A percentile compares a stretch with the other conserved stretches of the same genome.
Conservation (phyloP, 2,329 filamentous ascomycete genomes). For the Pseudogymnoascus pannorum region DNA sequence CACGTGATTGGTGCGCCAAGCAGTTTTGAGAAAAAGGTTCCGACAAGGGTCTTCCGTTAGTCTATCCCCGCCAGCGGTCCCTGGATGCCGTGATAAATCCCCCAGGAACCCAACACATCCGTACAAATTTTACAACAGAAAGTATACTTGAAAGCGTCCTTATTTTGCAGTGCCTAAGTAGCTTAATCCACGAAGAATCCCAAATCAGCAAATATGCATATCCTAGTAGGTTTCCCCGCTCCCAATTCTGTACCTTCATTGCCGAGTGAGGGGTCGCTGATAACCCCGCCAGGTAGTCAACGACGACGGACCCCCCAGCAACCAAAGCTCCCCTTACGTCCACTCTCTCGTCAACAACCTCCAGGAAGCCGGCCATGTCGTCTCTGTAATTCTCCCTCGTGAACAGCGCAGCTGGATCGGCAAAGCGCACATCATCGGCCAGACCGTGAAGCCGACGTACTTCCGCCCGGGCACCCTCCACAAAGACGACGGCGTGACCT, state of each 20-base stretch:
- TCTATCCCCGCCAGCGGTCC: background rate
- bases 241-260: background rate
- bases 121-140: background rate
- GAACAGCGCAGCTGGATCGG: conserved; percentile 96
- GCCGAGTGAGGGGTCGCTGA: conserved; percentile 1
- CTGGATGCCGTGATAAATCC: background rate
- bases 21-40: background rate
- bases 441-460: conserved; percentile 76
- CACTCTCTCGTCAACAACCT: conserved; percentile 66
- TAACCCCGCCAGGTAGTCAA: conserved; percentile 48
- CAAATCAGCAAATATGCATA: conserved; percentile 36
- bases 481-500: conserved; percentile 59
- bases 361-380: conserved; percentile 69
- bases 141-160: background rate
- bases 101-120: background rate
- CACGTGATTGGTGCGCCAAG: background rate
- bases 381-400: conserved; percentile 86
- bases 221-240: conserved; percentile 36
- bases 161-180: background rate
- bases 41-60: background rate
- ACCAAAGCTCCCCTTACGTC: conserved; percentile 72
- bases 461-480: conserved; percentile 61
- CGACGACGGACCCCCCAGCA: conserved; percentile 74
- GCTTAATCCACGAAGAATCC: background rate
- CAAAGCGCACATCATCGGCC: conserved; percentile 92